phyloP scores from a whole-genome alignment of 768 basidiomycete species.

The Gelatoporia subvermispora region DNA sequence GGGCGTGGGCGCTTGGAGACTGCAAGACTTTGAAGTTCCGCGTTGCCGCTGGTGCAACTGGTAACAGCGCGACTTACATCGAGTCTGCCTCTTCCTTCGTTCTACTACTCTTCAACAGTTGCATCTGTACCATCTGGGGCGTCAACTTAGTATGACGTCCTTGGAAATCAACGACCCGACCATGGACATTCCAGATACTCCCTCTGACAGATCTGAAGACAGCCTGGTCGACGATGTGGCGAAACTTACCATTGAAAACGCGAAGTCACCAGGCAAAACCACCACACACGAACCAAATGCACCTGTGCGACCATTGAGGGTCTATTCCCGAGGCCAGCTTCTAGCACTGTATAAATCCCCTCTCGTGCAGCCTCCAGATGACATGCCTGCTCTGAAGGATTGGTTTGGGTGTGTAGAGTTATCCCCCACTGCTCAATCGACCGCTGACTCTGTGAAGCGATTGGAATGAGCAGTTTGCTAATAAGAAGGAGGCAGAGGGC shows the following conservation, averaged over 20 bases:
- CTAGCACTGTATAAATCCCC: conserved; percentile 71
- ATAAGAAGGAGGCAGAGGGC: conserved; percentile 65
- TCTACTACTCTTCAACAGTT: not conserved
- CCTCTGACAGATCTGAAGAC: conserved; percentile 10
- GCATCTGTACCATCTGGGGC: too few relatives aligned
- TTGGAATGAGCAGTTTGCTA: conserved; percentile 57
- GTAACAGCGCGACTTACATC: not conserved
- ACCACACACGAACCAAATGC: conserved; percentile 27
- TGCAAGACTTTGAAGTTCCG: conserved; percentile 1
- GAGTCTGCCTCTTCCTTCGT: not conserved
- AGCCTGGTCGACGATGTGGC: conserved; percentile 27
- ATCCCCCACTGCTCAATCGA: conserved; percentile 1
- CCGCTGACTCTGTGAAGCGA: conserved; percentile 25
- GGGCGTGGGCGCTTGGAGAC: conserved; percentile 1
- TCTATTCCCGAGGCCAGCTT: conserved; percentile 68
- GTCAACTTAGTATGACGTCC: conserved; percentile 8
- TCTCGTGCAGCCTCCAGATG: conserved; percentile 60
- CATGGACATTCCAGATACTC: not conserved
- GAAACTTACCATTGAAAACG: conserved; percentile 27
- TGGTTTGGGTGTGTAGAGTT: conserved; percentile 76
- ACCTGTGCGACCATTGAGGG: conserved; percentile 43
- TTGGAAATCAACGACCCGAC: conserved; percentile 4
- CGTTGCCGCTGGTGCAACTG: not conserved
- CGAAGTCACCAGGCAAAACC: conserved; percentile 16
- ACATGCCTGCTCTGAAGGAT: conserved; percentile 78